Evolutionary conservation across 1,139 yeast species (phyloP), one percentile per base, ranked within the genome.

Genomic region (Saccharomyces hybrid): DNA sequence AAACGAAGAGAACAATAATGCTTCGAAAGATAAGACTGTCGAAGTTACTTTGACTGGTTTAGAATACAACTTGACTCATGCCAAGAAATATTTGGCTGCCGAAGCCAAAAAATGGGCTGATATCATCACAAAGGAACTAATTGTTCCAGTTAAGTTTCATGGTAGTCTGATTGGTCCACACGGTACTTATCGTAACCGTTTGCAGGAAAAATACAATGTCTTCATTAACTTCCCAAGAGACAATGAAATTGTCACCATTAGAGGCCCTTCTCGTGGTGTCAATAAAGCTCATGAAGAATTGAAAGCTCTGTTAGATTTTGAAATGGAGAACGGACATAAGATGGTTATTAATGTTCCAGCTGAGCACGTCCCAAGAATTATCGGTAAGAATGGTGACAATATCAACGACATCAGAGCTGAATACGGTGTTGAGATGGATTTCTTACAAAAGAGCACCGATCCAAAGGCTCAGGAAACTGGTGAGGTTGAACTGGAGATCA

Each of bases 181-280:
- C 62, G 96, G 96, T 66, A 75, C 81, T 57, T 86, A 87, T 69
- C 89, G 89, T 60, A 84, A 83, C 68, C 85, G 96, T 69, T 79
- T 93, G 67, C 95, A 88, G 71, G 95, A 88, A 57, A 89, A 90
- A 71, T 93, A 95, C 75, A 82, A 80, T 60, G 98, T 93, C 48
- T 78, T 77, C 62, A 86, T 95, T 63, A 78, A 82, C 65, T 90
- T 93, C 76, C 96, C 96, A 46, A 62, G 75, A 64, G 68, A 73
- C 56, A 66, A 71, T 50, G 88, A 88, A 64, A 87, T 85, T 63
- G 89, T 93, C 54, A 77, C 83, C 38, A 80, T 95, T 59, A 84
- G 84, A 65, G 99, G 99, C 53, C 96, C 98, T 53, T 88, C 97
- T 23, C 85, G 84, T 71, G 93, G 91, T 61, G 98, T 88, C 49